phyloP scores from a whole-genome alignment of 2,329 filamentous ascomycete genomes.

The Aspergillus ustus region DNA sequence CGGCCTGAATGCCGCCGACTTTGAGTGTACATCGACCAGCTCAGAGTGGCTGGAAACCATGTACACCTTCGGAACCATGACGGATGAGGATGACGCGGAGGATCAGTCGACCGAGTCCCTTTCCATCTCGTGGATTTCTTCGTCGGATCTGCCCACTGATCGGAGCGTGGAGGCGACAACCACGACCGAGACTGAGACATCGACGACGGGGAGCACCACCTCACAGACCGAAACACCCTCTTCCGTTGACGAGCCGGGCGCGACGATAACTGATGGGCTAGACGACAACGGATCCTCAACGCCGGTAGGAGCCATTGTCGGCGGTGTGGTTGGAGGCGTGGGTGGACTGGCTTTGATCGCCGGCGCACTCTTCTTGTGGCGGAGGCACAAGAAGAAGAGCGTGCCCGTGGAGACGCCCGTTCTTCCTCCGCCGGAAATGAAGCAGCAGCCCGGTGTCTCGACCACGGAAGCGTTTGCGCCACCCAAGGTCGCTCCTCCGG shows the following conservation, averaged over 20 bases:
- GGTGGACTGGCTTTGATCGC: not conserved
- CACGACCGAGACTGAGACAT: not conserved
- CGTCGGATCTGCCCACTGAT: not conserved
- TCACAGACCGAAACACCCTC: not conserved
- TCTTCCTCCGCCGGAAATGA: not conserved
- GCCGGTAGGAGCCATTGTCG: not conserved
- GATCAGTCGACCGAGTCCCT: slow-evolving; percentile 7
- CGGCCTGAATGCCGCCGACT: slow-evolving; percentile 10
- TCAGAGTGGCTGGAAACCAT: not conserved
- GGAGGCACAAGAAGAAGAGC: not conserved
- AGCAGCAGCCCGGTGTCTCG: not conserved
- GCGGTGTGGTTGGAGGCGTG: not conserved
- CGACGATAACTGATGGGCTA: not conserved
- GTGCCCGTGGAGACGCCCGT: not conserved
- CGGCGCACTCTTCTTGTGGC: not conserved
- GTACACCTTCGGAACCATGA: slow-evolving; percentile 9
- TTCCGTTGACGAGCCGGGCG: not conserved
- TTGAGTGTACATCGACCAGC: slow-evolving; percentile 5
- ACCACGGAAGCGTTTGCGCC: not conserved
- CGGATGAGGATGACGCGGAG: not conserved
- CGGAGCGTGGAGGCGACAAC: not conserved
- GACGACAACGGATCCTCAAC: not conserved
- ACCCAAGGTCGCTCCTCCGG: not conserved
- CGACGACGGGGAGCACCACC: not conserved
- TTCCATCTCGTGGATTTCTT: slow-evolving; percentile 8